These are phyloP conservation scores for Aurinia saxatilis DNA, from an alignment of 345 rosid genomes.

Conservation along the genomic window DNA sequence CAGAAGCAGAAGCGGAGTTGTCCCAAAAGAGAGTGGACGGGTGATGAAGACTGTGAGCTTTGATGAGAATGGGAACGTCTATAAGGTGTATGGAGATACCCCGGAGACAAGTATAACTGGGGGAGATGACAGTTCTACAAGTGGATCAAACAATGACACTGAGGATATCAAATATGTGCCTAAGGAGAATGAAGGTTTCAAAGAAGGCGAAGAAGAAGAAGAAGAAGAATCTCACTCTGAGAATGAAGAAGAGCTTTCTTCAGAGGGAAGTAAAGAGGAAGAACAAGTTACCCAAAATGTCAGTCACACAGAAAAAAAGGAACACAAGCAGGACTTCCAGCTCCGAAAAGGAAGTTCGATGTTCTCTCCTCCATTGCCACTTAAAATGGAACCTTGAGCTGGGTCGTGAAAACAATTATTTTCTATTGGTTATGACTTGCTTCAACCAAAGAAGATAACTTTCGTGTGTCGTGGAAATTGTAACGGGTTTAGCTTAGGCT, in stretches of 20 bases:
- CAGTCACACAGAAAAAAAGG: constrained; percentile 3
- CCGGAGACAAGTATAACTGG: constrained; percentile 31
- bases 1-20: neutral
- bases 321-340: constrained; percentile 2
- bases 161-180: constrained; percentile 28
- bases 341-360: constrained; percentile 29
- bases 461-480: neutral
- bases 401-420: neutral
- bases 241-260: constrained; percentile 4
- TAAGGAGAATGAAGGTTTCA: constrained; percentile 11
- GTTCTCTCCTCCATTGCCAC: constrained; percentile 54
- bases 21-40: neutral
- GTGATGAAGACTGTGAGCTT: constrained; percentile 21
- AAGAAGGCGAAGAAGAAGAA: neutral
- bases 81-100: constrained; percentile 27
- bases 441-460: neutral
- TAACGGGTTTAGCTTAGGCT: neutral
- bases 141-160: constrained; percentile 29
- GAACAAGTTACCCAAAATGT: neutral
- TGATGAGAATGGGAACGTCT: constrained; percentile 17
- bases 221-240: constrained; percentile 21
- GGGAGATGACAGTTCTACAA: constrained; percentile 27
- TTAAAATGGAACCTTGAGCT: constrained; percentile 57
- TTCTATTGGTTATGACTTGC: neutral
- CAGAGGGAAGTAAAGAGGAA: constrained; percentile 30